These are phyloP conservation scores for Forsythia viridissima DNA, from an alignment of 257 asterid genomes.

Conservation along the genomic window DNA sequence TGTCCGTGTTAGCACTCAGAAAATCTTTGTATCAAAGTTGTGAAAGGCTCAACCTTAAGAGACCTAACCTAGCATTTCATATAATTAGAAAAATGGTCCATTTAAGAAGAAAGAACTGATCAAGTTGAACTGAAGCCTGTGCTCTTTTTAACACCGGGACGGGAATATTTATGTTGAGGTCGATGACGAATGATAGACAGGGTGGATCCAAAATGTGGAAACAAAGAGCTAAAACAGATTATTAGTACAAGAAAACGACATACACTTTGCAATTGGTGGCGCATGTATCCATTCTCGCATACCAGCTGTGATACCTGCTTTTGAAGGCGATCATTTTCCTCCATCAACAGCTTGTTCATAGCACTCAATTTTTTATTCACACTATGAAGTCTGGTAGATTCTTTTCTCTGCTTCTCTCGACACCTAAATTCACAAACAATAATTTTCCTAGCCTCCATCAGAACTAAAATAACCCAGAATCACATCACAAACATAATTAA, in stretches of 20 bases:
- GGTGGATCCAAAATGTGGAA: background rate
- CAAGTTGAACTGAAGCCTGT: background rate
- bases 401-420: conserved; percentile 92
- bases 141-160: background rate
- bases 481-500: background rate
- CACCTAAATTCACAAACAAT: conserved; percentile 51
- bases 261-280: conserved; percentile 82
- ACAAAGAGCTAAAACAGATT: conserved; percentile 3
- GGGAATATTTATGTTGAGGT: background rate
- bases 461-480: background rate
- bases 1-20: background rate
- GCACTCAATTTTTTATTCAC: conserved; percentile 84
- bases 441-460: background rate
- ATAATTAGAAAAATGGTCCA: background rate
- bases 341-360: conserved; percentile 92
- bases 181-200: background rate
- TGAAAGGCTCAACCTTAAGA: background rate
- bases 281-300: conserved; percentile 84
- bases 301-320: conserved; percentile 96
- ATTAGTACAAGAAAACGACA: conserved; percentile 25
- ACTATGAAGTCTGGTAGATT: conserved; percentile 75
- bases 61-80: too few relatives aligned
- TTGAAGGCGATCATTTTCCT: conserved; percentile 93
- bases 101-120: background rate
- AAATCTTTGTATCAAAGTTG: background rate